Percentiles rank a stretch among this genome's conserved stretches.
These are phyloP conservation scores for Artomyces pyxidatus DNA, from an alignment of 768 basidiomycete species.

Conservation along the genomic window DNA sequence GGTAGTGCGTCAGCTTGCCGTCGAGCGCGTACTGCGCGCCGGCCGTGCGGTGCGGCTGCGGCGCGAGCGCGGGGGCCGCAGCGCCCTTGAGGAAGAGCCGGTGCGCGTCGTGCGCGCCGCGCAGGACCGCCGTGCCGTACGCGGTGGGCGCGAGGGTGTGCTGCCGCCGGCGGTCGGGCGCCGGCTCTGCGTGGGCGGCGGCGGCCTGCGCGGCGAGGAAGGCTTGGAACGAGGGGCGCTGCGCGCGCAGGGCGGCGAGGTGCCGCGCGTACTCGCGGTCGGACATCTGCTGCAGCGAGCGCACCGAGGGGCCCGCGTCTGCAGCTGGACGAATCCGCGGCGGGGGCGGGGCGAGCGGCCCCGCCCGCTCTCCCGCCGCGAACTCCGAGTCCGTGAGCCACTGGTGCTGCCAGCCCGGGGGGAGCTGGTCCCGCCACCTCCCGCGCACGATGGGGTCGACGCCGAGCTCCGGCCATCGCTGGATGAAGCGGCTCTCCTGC, in stretches of 20 bases:
- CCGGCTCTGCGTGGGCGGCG: not conserved
- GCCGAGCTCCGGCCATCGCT: constrained; percentile 58
- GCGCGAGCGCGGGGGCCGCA: too few species aligned
- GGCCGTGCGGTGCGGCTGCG: constrained; percentile 54
- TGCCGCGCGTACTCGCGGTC: constrained; percentile 49
- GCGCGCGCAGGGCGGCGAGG: constrained; percentile 45
- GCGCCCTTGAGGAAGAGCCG: constrained; percentile 35
- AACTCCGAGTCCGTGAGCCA: constrained; percentile 44
- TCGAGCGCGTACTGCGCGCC: constrained; percentile 54
- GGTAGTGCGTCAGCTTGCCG: constrained; percentile 43
- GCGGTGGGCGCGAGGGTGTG: too few species aligned
- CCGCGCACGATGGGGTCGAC: constrained; percentile 27
- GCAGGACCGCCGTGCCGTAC: constrained; percentile 11
- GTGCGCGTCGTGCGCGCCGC: constrained; percentile 18
- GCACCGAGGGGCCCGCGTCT: constrained; percentile 25
- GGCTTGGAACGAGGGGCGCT: constrained; percentile 47
- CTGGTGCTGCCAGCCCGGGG: constrained; percentile 26
- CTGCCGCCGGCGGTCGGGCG: constrained; percentile 1
- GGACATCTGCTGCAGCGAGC: constrained; percentile 56
- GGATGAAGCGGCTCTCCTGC: constrained; percentile 57
- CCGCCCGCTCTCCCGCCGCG: constrained; percentile 3
- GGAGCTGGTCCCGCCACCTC: constrained; percentile 30
- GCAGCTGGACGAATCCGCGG: not conserved
- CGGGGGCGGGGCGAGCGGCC: not conserved
- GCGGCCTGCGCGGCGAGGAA: constrained; percentile 28